Percentiles rank a stretch among this genome's conserved stretches.
Evolutionary conservation across 768 basidiomycete species (phyloP).

Genomic region (Mycena alexandri): DNA sequence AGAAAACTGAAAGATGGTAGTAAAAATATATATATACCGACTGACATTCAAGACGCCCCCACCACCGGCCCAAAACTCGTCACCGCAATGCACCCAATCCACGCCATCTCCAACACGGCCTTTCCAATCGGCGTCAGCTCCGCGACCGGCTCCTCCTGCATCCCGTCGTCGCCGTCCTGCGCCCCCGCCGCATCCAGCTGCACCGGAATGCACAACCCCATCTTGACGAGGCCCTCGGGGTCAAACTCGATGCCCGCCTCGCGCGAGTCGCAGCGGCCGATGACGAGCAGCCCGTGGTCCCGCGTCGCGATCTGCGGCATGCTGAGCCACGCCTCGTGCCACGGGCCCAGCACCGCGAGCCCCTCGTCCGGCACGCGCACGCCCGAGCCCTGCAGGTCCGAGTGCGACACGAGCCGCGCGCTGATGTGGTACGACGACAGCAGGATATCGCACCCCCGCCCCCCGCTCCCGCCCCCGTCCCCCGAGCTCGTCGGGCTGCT

Average conservation of each 20-base stretch:
- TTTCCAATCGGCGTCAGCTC: slow-evolving; percentile 65
- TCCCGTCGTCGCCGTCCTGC: slow-evolving; percentile 49
- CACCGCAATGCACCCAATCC: slow-evolving; percentile 65
- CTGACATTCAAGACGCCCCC: slow-evolving; percentile 26
- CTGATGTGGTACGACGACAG: slow-evolving; percentile 78
- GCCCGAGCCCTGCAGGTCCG: slow-evolving; percentile 79
- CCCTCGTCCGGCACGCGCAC: slow-evolving; percentile 81
- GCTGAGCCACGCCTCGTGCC: slow-evolving; percentile 64
- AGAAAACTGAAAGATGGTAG: no score
- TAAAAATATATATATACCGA: slow-evolving; percentile 19
- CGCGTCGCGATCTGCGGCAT: slow-evolving; percentile 55
- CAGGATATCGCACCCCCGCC: slow-evolving; percentile 62
- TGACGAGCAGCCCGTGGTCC: slow-evolving; percentile 56
- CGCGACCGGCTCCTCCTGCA: slow-evolving; percentile 57
- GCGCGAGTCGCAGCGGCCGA: slow-evolving; percentile 73
- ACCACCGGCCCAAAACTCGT: slow-evolving; percentile 58
- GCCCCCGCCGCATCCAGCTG: slow-evolving; percentile 28
- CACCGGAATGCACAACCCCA: slow-evolving; percentile 71
- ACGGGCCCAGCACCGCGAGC: slow-evolving; percentile 72
- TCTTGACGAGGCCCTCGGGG: slow-evolving; percentile 81
- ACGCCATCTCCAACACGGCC: slow-evolving; percentile 69
- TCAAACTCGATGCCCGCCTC: slow-evolving; percentile 81
- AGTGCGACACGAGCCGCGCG: slow-evolving; percentile 79
- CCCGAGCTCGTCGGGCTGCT: slow-evolving; percentile 52
- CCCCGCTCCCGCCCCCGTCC: slow-evolving; percentile 48